A percentile compares a stretch with the other conserved stretches of the same genome.
These are phyloP conservation scores for Leucogyrophana mollusca DNA, from an alignment of 768 basidiomycete species.

Conservation along the genomic window DNA sequence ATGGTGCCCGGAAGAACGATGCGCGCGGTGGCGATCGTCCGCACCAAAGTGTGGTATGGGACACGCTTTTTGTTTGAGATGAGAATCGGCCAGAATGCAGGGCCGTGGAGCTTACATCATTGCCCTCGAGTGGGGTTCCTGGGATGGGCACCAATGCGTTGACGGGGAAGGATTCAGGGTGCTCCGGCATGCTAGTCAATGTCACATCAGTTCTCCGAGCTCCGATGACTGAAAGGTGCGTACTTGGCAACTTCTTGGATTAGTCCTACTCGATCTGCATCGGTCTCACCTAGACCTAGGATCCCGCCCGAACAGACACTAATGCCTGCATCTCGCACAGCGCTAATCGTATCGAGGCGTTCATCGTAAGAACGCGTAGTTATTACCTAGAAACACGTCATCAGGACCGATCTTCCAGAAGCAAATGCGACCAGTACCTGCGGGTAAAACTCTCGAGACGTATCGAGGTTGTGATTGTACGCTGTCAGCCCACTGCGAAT, in stretches of 20 bases:
- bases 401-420: not conserved
- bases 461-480: slow-evolving; percentile 99
- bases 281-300: slow-evolving; percentile 88
- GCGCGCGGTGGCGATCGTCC: slow-evolving; percentile 94
- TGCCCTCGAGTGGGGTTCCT: slow-evolving; percentile 90
- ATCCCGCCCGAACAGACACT: slow-evolving; percentile 98
- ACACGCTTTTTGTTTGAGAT: slow-evolving; percentile 56
- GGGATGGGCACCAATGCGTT: slow-evolving; percentile 96
- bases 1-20: slow-evolving; percentile 91
- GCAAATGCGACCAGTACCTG: slow-evolving; percentile 46
- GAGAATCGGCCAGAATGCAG: not conserved
- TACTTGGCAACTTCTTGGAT: slow-evolving; percentile 93
- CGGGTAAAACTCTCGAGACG: slow-evolving; percentile 95
- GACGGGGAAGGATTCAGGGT: slow-evolving; percentile 98
- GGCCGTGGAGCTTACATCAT: slow-evolving; percentile 64
- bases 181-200: slow-evolving; percentile 80
- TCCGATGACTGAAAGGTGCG: slow-evolving; percentile 22
- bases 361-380: slow-evolving; percentile 95
- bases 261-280: slow-evolving; percentile 86
- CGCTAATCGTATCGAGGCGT: slow-evolving; percentile 82
- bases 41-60: slow-evolving; percentile 77
- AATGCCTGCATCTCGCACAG: slow-evolving; percentile 93
- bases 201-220: not conserved
- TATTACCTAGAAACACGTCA: slow-evolving; percentile 64
- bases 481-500: slow-evolving; percentile 80